A percentile compares a stretch with the other conserved stretches of the same genome.
phyloP scores from a whole-genome alignment of 1,284 basidiomycete genomes.

The Cystobasidium pallidum region DNA sequence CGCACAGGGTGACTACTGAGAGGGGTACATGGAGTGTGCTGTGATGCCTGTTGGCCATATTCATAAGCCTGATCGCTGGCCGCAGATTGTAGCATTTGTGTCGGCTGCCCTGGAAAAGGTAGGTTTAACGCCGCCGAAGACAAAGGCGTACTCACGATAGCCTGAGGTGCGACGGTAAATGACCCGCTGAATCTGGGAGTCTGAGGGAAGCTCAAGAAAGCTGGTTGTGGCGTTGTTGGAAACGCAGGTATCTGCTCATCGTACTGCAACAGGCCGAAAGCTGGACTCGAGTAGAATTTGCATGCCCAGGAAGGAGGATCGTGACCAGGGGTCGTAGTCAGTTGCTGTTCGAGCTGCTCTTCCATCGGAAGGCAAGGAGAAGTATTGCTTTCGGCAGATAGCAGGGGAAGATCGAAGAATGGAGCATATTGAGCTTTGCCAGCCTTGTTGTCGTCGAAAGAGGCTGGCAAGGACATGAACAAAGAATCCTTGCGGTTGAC shows the following conservation, averaged over 20 bases:
- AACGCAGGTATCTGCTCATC: constrained; percentile 10
- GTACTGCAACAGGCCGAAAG: constrained; percentile 4
- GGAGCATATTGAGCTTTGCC: constrained; percentile 8
- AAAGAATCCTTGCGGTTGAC: constrained; percentile 20
- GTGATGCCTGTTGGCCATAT: background rate
- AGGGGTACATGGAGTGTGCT: background rate
- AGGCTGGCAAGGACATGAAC: constrained; percentile 27
- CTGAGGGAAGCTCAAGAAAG: constrained; percentile 17
- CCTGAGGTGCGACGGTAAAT: background rate
- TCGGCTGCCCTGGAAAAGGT: background rate
- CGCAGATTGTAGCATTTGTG: background rate
- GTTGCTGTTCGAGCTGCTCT: background rate
- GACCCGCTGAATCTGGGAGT: constrained; percentile 13
- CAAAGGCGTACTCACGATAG: background rate
- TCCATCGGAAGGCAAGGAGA: background rate
- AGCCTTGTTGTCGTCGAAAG: background rate
- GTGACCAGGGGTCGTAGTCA: background rate
- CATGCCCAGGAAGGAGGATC: background rate
- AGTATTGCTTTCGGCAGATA: background rate
- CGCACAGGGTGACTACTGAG: background rate
- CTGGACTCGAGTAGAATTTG: background rate
- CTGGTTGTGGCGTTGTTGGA: background rate
- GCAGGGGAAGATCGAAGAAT: constrained; percentile 9
- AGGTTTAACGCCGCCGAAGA: background rate
- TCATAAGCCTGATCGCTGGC: background rate